Conservation (phyloP, 805 yeast genomes). For the Metschnikowia aberdeeniae region DNA sequence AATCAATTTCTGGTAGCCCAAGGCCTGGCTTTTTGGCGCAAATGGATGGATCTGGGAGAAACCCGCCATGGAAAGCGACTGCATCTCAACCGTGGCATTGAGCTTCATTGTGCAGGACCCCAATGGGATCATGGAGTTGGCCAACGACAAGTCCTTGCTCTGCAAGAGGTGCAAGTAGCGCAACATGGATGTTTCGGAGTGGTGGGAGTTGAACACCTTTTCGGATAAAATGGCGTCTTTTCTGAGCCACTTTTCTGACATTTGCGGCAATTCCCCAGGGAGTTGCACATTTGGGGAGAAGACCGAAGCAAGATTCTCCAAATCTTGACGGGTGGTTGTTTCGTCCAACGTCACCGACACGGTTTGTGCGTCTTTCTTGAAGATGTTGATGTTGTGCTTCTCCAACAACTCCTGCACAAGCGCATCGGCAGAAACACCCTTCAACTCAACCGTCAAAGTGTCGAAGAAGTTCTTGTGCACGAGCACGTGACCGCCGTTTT, state of each 20-base stretch:
- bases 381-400: slow-evolving; percentile 68
- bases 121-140: slow-evolving; percentile 94
- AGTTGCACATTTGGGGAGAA: slow-evolving; percentile 43
- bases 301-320: slow-evolving; percentile 51
- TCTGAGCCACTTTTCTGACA: slow-evolving; percentile 50
- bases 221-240: slow-evolving; percentile 60
- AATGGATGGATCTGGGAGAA: slow-evolving; percentile 88
- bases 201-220: slow-evolving; percentile 80
- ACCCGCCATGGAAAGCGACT: slow-evolving; percentile 92
- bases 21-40: slow-evolving; percentile 84
- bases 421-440: slow-evolving; percentile 49
- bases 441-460: slow-evolving; percentile 66
- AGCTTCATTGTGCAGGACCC: slow-evolving; percentile 99
- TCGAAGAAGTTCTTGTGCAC: slow-evolving; percentile 74
- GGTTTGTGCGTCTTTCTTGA: slow-evolving; percentile 55
- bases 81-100: slow-evolving; percentile 93
- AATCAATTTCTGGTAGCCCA: slow-evolving; percentile 76
- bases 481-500: slow-evolving; percentile 40
- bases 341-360: slow-evolving; percentile 90
- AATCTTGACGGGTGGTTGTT: slow-evolving; percentile 64
- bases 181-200: slow-evolving; percentile 91
- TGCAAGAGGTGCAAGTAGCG: slow-evolving; percentile 86
- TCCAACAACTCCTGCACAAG: slow-evolving; percentile 56
- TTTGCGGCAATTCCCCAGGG: slow-evolving; percentile 40
- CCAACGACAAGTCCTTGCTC: slow-evolving; percentile 82